Conservation (phyloP, 768 basidiomycete species). For the Gyrodon lividus region DNA sequence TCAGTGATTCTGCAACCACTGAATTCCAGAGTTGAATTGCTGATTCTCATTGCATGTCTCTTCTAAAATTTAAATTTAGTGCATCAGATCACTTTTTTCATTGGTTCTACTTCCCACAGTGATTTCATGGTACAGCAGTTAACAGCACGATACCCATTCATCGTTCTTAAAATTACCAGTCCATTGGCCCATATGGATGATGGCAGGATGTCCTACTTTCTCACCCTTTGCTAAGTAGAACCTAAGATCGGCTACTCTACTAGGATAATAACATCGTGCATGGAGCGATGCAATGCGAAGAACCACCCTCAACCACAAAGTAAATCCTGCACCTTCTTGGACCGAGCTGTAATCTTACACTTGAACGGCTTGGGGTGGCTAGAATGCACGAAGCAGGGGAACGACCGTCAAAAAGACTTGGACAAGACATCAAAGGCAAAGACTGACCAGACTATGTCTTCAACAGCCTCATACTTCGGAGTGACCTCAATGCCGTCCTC, state of each 20-base stretch:
- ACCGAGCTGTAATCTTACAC: constrained; percentile 2
- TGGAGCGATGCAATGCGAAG: background rate
- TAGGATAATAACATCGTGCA: background rate
- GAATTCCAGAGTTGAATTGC: too few species aligned
- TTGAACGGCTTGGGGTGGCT: constrained; percentile 14
- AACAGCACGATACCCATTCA: too few species aligned
- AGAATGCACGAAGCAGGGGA: background rate
- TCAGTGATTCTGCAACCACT: too few species aligned
- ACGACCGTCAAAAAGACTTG: background rate
- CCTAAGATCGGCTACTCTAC: background rate
- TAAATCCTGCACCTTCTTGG: background rate
- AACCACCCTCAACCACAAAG: background rate
- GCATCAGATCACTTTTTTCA: too few species aligned
- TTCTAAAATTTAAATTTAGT: too few species aligned
- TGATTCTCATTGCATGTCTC: too few species aligned
- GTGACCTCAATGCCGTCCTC: constrained; percentile 1
- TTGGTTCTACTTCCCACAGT: too few species aligned
- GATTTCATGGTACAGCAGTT: too few species aligned
- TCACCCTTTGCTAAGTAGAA: background rate
- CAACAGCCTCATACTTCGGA: background rate
- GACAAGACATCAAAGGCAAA: background rate
- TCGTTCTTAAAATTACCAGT: too few species aligned
- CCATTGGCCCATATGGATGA: too few species aligned
- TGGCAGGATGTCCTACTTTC: too few species aligned
- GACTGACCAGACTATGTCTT: background rate